Evolutionary conservation across 2,329 filamentous ascomycete genomes (phyloP).

Genomic region (Epichloe elymi): DNA sequence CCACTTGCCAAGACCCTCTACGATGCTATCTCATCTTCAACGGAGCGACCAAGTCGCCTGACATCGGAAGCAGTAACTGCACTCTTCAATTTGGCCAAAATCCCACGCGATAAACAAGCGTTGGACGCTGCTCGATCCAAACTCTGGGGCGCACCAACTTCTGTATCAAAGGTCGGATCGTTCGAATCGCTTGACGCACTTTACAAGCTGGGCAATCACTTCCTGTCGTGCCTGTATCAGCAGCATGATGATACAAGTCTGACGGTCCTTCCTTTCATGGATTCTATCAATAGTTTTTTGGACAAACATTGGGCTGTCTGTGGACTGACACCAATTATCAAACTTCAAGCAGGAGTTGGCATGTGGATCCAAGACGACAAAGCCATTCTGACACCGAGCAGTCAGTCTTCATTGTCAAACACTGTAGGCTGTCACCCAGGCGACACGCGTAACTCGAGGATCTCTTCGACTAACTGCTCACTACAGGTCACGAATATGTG

Average conservation of each 20-base stretch:
- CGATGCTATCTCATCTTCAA: slow-evolving; percentile 14
- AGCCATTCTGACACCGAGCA: slow-evolving; percentile 27
- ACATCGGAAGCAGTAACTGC: slow-evolving; percentile 20
- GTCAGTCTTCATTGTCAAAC: slow-evolving; percentile 19
- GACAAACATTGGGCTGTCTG: not conserved
- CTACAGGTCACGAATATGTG: slow-evolving; percentile 23
- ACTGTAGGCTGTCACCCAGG: slow-evolving; percentile 24
- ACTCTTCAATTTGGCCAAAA: slow-evolving; percentile 32
- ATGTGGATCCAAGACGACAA: slow-evolving; percentile 51
- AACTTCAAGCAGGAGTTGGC: slow-evolving; percentile 47
- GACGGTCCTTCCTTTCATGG: slow-evolving; percentile 6
- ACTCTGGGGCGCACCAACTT: slow-evolving; percentile 41
- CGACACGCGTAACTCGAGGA: not conserved
- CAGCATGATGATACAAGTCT: slow-evolving; percentile 23
- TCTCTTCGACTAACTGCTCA: slow-evolving; percentile 14
- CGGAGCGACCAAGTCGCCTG: slow-evolving; percentile 11
- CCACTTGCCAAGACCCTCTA: slow-evolving; percentile 48
- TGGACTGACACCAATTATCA: slow-evolving; percentile 36
- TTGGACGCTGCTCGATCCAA: slow-evolving; percentile 49
- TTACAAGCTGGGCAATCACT: slow-evolving; percentile 43
- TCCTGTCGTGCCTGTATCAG: slow-evolving; percentile 43
- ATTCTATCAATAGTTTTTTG: slow-evolving; percentile 25
- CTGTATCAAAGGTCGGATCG: slow-evolving; percentile 25
- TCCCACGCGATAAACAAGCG: slow-evolving; percentile 47
- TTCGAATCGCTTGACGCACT: slow-evolving; percentile 54